Evolutionary conservation across 495 filamentous ascomycete genomes (phyloP), one percentile per base, ranked within the genome.

Genomic region (Barbatosphaeria neglecta): DNA sequence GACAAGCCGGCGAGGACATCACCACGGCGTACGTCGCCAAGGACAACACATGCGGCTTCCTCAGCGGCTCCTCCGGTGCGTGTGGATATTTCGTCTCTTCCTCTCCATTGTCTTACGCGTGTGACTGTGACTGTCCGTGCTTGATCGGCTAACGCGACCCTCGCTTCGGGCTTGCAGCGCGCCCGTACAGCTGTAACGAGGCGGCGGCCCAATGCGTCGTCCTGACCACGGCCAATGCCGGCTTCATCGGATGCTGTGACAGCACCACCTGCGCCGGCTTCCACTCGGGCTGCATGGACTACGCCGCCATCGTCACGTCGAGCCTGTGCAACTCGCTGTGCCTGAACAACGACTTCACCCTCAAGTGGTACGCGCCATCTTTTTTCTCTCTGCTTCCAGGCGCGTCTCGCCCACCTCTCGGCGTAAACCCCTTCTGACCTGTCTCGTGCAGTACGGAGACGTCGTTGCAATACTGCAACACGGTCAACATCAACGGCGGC

Each of bases 21-120:
- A 35, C 31, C 35, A 55, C 55, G 6, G 55, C 64, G 18, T 57
- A 64, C 22, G 45, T 61, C 43, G 64, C 51, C 13, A 55, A 60
- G 22, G 64, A 67, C 43, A 64, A 62, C 43, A 62, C 58, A 0
- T 67, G 64, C 41, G 64, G 64, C 41, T 67, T 53, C 44, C 28
- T 67, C 27, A 40, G 47, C 22, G 64, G 62, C 27, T 50, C 51
- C 23, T 25, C 53, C 25, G 63, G 61, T 55, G 57, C 11, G 31
- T n/a, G 61, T 55, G 57, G 2, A n/a, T n/a, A 25, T n/a, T 16
- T 6, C 13, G 31, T n/a, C 4, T 11, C 6, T 35, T 8, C 7
- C 27, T 13, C 27, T n/a, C n/a, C n/a, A n/a, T n/a, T n/a, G n/a
- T n/a, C n/a, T n/a, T n/a, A n/a, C n/a, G n/a, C n/a, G n/a, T n/a